Conservation (phyloP, 768 basidiomycete species). For the Leccinellum albellum region DNA sequence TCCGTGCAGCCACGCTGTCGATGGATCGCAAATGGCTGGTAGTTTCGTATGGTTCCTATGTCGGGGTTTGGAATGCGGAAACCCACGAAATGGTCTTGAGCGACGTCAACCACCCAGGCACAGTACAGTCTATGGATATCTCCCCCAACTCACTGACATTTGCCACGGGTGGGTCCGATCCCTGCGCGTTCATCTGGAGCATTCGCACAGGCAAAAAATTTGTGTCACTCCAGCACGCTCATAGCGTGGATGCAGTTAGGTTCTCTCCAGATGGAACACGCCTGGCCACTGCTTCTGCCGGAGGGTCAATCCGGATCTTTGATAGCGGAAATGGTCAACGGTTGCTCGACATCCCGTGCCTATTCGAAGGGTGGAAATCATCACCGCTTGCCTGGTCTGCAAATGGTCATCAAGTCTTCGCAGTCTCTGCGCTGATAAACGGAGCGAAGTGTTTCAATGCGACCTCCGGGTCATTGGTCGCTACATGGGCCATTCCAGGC, state of each 20-base stretch:
- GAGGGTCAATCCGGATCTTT: not conserved
- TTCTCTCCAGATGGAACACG: not conserved
- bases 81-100: not conserved
- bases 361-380: not conserved
- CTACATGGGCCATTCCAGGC: not conserved
- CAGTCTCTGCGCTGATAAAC: not conserved
- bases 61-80: not conserved
- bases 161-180: not conserved
- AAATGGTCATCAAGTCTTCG: not conserved
- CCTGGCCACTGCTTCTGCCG: not conserved
- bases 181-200: not conserved
- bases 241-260: not conserved
- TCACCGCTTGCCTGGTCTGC: not conserved
- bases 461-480: not conserved
- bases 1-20: not conserved
- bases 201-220: not conserved
- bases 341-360: not conserved
- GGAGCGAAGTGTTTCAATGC: not conserved
- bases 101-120: not conserved
- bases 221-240: not conserved
- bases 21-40: not conserved
- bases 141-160: not conserved
- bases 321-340: not conserved
- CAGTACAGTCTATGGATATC: not conserved
- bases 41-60: not conserved